These are phyloP conservation scores for Papiliotrema flavescens DNA, from an alignment of 1,284 basidiomycete genomes.

Conservation along the genomic window DNA sequence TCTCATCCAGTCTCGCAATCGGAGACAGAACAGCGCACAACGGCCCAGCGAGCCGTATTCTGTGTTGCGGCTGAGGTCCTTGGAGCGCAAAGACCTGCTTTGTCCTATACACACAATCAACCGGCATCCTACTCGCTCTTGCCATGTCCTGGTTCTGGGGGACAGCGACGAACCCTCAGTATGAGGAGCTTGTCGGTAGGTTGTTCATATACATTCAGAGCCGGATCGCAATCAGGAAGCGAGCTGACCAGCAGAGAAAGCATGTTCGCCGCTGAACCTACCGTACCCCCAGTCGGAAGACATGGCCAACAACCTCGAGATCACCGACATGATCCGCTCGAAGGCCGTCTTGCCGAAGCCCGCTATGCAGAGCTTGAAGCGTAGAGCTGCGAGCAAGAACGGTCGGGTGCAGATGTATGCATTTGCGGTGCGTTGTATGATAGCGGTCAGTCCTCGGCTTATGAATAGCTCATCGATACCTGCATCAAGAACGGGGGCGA, in stretches of 20 bases:
- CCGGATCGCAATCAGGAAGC: not conserved
- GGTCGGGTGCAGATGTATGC: constrained; percentile 90
- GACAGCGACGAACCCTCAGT: constrained; percentile 40
- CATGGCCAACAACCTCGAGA: constrained; percentile 89
- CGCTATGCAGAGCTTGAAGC: constrained; percentile 84
- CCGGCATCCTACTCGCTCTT: not conserved
- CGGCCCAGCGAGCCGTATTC: too few relatives aligned
- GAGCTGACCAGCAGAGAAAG: constrained; percentile 39
- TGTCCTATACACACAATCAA: not conserved
- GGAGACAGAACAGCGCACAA: not conserved
- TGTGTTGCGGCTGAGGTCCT: not conserved
- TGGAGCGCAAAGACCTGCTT: not conserved
- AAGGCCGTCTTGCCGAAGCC: constrained; percentile 81
- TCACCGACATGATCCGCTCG: constrained; percentile 93
- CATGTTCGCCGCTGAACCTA: constrained; percentile 49
- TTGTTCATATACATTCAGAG: not conserved
- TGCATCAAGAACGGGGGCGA: constrained; percentile 99
- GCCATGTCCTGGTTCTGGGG: constrained; percentile 49
- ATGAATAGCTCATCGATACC: constrained; percentile 74
- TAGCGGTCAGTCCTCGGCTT: constrained; percentile 1
- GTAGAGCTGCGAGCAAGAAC: constrained; percentile 86
- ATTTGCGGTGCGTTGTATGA: constrained; percentile 61
- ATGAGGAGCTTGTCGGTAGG: constrained; percentile 49
- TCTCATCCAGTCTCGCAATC: not conserved
- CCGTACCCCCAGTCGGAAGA: constrained; percentile 62